Conservation (phyloP, 2,329 filamentous ascomycete species). For the Colletotrichum sp. region DNA sequence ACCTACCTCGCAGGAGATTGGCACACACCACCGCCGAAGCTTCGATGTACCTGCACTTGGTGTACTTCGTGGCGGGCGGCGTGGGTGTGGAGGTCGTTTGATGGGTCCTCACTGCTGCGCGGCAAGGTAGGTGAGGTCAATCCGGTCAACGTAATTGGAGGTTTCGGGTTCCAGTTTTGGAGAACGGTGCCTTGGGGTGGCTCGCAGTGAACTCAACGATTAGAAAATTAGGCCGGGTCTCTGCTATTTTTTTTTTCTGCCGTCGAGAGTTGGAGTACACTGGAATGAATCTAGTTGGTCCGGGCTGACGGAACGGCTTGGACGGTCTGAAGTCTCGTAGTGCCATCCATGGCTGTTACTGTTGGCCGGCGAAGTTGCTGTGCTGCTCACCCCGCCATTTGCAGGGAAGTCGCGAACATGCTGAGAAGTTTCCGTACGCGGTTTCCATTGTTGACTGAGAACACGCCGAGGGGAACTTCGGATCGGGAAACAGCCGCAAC, state of each 20-base stretch:
- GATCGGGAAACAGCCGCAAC: background rate
- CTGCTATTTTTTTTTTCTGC: background rate
- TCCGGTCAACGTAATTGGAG: slow-evolving; percentile 17
- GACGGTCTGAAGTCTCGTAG: background rate
- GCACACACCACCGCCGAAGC: background rate
- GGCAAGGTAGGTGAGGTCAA: slow-evolving; percentile 18
- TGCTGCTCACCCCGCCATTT: background rate
- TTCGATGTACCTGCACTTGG: background rate
- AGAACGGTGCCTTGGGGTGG: slow-evolving; percentile 3
- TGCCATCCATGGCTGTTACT: background rate
- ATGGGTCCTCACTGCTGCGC: slow-evolving; percentile 14
- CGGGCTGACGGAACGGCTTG: slow-evolving; percentile 9
- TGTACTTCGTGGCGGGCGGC: slow-evolving; percentile 7
- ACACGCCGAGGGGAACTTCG: background rate
- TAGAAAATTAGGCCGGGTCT: slow-evolving; percentile 16
- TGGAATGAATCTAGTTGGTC: slow-evolving; percentile 19
- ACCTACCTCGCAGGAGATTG: background rate
- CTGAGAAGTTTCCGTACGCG: background rate
- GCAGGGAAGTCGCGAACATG: background rate
- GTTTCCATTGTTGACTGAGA: background rate
- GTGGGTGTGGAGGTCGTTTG: slow-evolving; percentile 17
- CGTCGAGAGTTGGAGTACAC: background rate
- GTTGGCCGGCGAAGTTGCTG: background rate
- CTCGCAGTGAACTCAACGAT: slow-evolving; percentile 17
- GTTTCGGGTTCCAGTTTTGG: slow-evolving; percentile 11